Evolutionary conservation across 1,284 basidiomycete genomes (phyloP).

Genomic region (Sparassis latifolia): DNA sequence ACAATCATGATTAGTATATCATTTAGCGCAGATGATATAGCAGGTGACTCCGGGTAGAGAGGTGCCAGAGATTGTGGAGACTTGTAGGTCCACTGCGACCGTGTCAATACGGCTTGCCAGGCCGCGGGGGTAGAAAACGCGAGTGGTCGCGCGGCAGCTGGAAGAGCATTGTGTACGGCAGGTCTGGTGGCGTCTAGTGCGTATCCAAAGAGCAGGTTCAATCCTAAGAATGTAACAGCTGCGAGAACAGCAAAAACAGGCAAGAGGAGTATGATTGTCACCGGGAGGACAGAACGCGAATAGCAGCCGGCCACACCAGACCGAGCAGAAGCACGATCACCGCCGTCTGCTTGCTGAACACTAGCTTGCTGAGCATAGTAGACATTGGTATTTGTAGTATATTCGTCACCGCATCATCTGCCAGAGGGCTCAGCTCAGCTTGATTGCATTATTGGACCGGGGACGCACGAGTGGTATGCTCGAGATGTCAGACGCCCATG

Average conservation of each 20-base stretch:
- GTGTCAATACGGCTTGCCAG: conserved; percentile 81
- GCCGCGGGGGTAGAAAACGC: conserved; percentile 86
- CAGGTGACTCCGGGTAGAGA: conserved; percentile 53
- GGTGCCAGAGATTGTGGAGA: conserved; percentile 56
- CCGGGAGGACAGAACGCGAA: conserved; percentile 58
- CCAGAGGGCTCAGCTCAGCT: neutral
- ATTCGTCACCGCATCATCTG: neutral
- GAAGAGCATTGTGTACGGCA: conserved; percentile 30
- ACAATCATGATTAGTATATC: conserved; percentile 75
- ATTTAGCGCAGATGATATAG: conserved; percentile 64
- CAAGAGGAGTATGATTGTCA: conserved; percentile 56
- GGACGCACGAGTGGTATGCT: too few relatives aligned
- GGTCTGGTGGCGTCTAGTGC: conserved; percentile 43
- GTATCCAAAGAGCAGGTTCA: conserved; percentile 51
- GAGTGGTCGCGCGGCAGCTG: conserved; percentile 58
- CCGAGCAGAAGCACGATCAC: conserved; percentile 31
- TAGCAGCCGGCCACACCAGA: conserved; percentile 43
- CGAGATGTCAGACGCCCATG: too few relatives aligned
- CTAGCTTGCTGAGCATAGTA: neutral
- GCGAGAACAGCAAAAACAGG: conserved; percentile 50
- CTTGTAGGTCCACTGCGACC: conserved; percentile 78
- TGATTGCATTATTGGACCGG: neutral
- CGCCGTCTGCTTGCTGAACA: conserved; percentile 16
- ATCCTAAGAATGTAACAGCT: conserved; percentile 41
- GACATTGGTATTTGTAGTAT: neutral